phyloP scores from a whole-genome alignment of 1,284 basidiomycete species.

The Schizophyllum commune region DNA sequence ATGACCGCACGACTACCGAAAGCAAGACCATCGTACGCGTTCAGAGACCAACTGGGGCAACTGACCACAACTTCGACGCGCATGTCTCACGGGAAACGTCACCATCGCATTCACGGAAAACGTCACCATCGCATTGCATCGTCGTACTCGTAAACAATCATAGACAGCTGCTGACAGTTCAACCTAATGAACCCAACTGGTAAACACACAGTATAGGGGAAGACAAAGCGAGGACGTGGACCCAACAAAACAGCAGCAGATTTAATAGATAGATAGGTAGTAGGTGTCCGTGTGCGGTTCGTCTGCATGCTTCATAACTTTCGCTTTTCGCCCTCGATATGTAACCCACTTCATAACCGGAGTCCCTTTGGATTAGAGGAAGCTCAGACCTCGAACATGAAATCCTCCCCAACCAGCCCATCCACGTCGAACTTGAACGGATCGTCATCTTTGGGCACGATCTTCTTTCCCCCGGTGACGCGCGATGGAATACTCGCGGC shows the following conservation, averaged over 20 bases:
- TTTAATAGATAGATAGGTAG: neutral
- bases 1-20: neutral
- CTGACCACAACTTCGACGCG: neutral
- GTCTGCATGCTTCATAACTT: no score
- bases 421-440: neutral
- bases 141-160: neutral
- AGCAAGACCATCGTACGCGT: neutral
- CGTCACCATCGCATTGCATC: neutral
- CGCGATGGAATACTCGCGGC: neutral
- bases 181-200: no score
- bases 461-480: neutral
- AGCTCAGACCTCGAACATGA: neutral
- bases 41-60: neutral
- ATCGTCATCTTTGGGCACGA: neutral
- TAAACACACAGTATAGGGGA: neutral
- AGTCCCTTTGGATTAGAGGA: no score
- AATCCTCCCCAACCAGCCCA: neutral
- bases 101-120: neutral
- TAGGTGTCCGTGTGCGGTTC: neutral
- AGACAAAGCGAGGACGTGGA: neutral
- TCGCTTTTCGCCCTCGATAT: no score
- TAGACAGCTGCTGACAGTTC: no score
- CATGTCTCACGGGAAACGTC: neutral
- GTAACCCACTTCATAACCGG: no score
- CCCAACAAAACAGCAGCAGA: no score